Conservation (phyloP, 2,329 filamentous ascomycete genomes). For the Cladosporium oxysporum region DNA sequence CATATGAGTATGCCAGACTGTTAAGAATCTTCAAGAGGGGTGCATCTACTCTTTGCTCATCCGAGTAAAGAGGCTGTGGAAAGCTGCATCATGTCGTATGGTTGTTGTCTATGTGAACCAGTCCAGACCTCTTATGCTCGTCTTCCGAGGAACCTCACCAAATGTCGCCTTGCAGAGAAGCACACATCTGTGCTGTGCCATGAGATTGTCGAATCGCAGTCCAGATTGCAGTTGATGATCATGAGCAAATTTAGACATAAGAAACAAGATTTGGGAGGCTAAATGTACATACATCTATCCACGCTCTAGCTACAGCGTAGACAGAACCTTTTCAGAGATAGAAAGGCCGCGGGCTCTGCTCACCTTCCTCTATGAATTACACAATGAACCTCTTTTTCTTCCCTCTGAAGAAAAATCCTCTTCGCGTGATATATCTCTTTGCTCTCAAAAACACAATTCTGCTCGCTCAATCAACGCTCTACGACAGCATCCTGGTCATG, state of each 20-base stretch:
- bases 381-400: constrained; percentile 6
- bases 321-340: constrained; percentile 21
- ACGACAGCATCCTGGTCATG: constrained; percentile 74
- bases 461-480: constrained; percentile 24
- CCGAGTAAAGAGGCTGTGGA: not conserved
- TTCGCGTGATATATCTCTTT: constrained; percentile 7
- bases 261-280: constrained; percentile 15
- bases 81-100: not conserved
- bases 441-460: constrained; percentile 8
- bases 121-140: not conserved
- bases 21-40: not conserved
- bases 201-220: not conserved
- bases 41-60: not conserved
- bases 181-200: not conserved
- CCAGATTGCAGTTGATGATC: not conserved
- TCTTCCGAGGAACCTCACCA: no score
- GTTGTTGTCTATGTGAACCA: not conserved
- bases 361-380: constrained; percentile 17
- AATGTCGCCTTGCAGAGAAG: no score
- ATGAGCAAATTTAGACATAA: not conserved
- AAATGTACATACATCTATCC: constrained; percentile 17
- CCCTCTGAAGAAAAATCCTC: constrained; percentile 3
- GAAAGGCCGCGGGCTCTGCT: constrained; percentile 16
- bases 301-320: constrained; percentile 18
- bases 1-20: no score